Conservation (phyloP, 345 rosid species). For the Brassica cretica region DNA sequence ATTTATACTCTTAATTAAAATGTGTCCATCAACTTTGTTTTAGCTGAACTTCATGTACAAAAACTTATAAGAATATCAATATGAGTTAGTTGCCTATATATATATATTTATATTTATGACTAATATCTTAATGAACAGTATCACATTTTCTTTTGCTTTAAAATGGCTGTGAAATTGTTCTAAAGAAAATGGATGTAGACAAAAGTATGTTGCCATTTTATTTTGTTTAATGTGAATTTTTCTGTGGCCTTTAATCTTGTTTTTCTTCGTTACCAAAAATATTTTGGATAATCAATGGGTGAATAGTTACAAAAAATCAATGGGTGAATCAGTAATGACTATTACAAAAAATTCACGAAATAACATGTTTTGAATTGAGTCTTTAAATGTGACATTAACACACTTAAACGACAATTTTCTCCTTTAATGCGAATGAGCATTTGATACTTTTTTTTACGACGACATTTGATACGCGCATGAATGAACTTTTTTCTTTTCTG, state of each 20-base stretch:
- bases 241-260: constrained; percentile 1
- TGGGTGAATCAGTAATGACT: background rate
- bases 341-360: background rate
- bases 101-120: background rate
- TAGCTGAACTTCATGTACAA: background rate
- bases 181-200: background rate
- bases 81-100: background rate
- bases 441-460: background rate
- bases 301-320: background rate
- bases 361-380: background rate
- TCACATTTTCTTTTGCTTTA: constrained; percentile 1
- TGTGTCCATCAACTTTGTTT: background rate
- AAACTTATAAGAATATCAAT: background rate
- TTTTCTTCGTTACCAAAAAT: background rate
- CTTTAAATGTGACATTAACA: background rate
- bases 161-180: background rate
- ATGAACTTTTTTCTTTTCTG: background rate
- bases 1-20: background rate
- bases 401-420: background rate
- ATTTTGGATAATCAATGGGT: background rate
- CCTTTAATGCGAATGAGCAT: background rate
- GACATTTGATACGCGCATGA: background rate
- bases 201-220: background rate
- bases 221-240: constrained; percentile 12
- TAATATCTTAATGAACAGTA: background rate